phyloP scores from a whole-genome alignment of 805 yeast species.

The Candida corydali region DNA sequence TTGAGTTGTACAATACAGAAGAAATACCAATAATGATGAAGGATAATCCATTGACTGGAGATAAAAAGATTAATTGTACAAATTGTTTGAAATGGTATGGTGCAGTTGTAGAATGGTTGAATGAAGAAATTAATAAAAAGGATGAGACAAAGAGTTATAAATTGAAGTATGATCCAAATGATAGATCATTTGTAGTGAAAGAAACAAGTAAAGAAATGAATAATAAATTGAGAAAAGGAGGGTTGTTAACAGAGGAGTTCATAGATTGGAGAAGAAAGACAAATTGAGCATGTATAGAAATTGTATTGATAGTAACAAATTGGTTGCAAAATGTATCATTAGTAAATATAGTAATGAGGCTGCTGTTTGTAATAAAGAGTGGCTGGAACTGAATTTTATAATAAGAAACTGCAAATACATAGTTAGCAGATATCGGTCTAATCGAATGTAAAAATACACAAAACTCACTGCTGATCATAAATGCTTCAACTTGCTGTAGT shows the following conservation, averaged over 20 bases:
- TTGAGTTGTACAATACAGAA: conserved; percentile 75
- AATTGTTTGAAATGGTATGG: conserved; percentile 85
- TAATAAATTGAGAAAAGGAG: conserved; percentile 30
- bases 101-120: conserved; percentile 77
- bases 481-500: too few relatives aligned
- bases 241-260: conserved; percentile 45
- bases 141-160: conserved; percentile 48
- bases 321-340: too few relatives aligned
- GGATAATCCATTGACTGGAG: conserved; percentile 38
- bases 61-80: conserved; percentile 59
- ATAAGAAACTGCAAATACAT: neutral
- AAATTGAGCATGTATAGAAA: too few relatives aligned
- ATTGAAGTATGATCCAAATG: conserved; percentile 53
- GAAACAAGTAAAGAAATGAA: conserved; percentile 44
- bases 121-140: conserved; percentile 45
- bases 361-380: too few relatives aligned
- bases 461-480: neutral
- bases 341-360: too few relatives aligned
- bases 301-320: too few relatives aligned
- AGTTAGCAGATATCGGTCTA: conserved; percentile 1
- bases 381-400: neutral
- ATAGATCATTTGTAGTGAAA: conserved; percentile 48
- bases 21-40: conserved; percentile 72
- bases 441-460: neutral
- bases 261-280: conserved; percentile 28